Percentiles rank a stretch among this genome's conserved stretches.
Evolutionary conservation across 2,329 filamentous ascomycete species (phyloP).

Genomic region (Hirsutella minnesotensis): DNA sequence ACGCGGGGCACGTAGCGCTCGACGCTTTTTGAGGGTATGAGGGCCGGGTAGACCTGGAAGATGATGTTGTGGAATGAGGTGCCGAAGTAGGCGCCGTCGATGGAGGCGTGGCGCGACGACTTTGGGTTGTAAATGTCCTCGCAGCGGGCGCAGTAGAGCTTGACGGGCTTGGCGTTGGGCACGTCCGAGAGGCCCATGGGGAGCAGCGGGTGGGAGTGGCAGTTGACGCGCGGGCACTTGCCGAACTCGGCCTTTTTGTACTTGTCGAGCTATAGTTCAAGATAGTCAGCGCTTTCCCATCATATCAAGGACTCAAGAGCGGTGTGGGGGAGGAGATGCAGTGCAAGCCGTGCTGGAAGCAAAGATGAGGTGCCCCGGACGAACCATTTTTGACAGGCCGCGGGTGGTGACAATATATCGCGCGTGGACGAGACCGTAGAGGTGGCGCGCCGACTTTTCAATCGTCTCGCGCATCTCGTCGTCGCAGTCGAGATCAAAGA

Average conservation of each 20-base stretch:
- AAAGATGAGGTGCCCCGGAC: no score
- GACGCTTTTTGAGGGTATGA: conserved; percentile 76
- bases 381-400: conserved; percentile 90
- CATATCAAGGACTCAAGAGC: no score
- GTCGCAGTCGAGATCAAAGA: conserved; percentile 97
- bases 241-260: conserved; percentile 98
- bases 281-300: no score
- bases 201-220: conserved; percentile 82
- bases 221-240: conserved; percentile 94
- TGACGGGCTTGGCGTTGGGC: conserved; percentile 78
- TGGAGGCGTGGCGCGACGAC: conserved; percentile 85
- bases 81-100: conserved; percentile 97
- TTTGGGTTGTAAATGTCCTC: conserved; percentile 99
- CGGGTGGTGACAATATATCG: conserved; percentile 94
- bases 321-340: no score
- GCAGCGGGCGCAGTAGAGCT: conserved; percentile 93
- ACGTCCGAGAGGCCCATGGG: conserved; percentile 91
- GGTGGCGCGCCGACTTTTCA: conserved; percentile 88
- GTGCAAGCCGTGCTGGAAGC: no score
- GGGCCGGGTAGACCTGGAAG: conserved; percentile 91
- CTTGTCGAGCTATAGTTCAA: conserved; percentile 75
- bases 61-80: conserved; percentile 98
- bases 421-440: conserved; percentile 93
- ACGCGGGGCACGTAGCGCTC: conserved; percentile 81
- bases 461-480: conserved; percentile 98